Percentiles rank a stretch among this genome's conserved stretches.
Evolutionary conservation across 75 land plant species (phyloP).

Genomic region (Azolla pinnata): DNA sequence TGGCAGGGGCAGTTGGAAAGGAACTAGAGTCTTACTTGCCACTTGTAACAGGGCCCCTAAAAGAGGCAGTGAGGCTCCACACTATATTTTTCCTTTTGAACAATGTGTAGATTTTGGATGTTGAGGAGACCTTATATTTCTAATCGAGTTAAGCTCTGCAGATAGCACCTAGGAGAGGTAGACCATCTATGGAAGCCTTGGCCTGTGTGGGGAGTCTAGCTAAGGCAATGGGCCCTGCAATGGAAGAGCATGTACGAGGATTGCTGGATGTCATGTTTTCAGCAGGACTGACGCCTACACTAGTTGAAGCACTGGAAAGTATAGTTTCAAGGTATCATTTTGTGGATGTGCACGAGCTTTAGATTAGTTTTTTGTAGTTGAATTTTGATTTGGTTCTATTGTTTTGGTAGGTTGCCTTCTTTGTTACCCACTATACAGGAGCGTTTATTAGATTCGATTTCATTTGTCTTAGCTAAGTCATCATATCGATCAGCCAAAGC

Average conservation of each 20-base stretch:
- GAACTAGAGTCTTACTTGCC: constrained; percentile 78
- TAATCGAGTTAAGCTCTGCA: constrained; percentile 14
- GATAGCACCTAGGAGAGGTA: constrained; percentile 88
- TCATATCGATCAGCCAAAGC: constrained; percentile 36
- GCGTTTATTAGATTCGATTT: constrained; percentile 75
- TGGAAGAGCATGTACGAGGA: constrained; percentile 74
- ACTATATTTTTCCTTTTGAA: background rate
- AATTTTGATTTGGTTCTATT: background rate
- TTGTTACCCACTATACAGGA: constrained; percentile 80
- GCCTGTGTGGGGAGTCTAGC: constrained; percentile 91
- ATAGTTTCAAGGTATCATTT: constrained; percentile 56
- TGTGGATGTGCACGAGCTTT: background rate
- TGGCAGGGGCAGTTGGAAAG: constrained; percentile 97
- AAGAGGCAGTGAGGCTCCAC: constrained; percentile 70
- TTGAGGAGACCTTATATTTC: background rate
- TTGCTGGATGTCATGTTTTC: constrained; percentile 84
- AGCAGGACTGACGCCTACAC: constrained; percentile 57
- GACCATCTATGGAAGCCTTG: constrained; percentile 79
- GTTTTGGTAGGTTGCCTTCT: constrained; percentile 56
- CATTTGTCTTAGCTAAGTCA: constrained; percentile 61
- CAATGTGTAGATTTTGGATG: constrained; percentile 2
- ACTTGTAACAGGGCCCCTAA: constrained; percentile 60
- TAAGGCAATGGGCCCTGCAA: constrained; percentile 77
- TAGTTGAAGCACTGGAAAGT: constrained; percentile 70
- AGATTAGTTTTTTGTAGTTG: too few species aligned